These are phyloP conservation scores for Basipetospora chlamydospora DNA, from an alignment of 2,329 filamentous ascomycete genomes.

Conservation along the genomic window DNA sequence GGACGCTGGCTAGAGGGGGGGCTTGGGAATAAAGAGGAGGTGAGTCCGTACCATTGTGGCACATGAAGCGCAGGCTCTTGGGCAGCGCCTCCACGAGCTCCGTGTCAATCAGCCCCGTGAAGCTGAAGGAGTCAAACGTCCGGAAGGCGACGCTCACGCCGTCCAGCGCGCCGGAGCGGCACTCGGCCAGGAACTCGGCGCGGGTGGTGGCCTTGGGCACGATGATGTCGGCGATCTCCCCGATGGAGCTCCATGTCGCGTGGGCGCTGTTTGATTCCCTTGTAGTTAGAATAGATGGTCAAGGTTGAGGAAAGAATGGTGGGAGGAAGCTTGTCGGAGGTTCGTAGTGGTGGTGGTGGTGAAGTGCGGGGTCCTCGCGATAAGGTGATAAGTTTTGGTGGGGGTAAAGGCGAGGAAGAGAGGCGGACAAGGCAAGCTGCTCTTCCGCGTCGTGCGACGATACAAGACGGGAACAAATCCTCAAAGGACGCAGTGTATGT, in stretches of 20 bases:
- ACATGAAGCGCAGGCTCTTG: slow-evolving; percentile 38
- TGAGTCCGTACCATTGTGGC: slow-evolving; percentile 43
- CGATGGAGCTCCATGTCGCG: slow-evolving; percentile 47
- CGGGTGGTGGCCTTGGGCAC: slow-evolving; percentile 46
- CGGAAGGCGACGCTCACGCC: slow-evolving; percentile 52
- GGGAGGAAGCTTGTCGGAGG: too few species aligned
- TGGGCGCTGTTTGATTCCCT: slow-evolving; percentile 46
- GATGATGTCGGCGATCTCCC: slow-evolving; percentile 49
- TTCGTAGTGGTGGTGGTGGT: too few species aligned
- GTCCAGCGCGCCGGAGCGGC: slow-evolving; percentile 48
- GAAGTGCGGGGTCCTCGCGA: too few species aligned
- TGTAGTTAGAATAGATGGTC: too few species aligned
- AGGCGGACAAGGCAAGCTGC: neutral
- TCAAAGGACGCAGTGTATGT: neutral
- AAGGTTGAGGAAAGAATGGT: too few species aligned
- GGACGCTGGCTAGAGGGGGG: too few species aligned
- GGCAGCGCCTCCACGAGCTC: slow-evolving; percentile 50
- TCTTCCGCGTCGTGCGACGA: neutral
- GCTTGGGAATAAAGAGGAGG: too few species aligned
- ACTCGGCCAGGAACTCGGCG: slow-evolving; percentile 54
- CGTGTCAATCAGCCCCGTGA: slow-evolving; percentile 57
- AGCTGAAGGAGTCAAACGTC: slow-evolving; percentile 48
- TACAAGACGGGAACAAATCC: neutral
- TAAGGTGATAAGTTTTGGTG: too few species aligned
- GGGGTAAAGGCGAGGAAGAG: neutral